Evolutionary conservation across 208 protist species (phyloP), one percentile per base, ranked within the genome.

Genomic region (Leishmania turanica): DNA sequence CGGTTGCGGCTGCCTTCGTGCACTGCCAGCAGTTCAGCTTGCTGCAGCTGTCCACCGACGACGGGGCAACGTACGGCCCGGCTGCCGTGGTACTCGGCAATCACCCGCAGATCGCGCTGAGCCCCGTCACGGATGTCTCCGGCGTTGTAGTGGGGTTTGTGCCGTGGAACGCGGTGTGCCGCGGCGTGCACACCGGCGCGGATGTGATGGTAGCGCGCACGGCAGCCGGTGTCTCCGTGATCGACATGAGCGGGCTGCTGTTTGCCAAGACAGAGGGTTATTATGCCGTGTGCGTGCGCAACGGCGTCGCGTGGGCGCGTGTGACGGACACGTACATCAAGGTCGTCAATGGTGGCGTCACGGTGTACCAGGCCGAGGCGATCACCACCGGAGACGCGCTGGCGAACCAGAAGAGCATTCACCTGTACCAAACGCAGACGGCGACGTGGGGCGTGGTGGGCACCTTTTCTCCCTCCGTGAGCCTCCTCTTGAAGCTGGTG

Each of bases 351-450:
- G 62, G 79, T 31, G 76, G 53, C 34, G 76, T 68, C 40, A 77
- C 77, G 45, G 58, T 13, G 65, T 76, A 80, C 78, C 65, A 77
- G n/a, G 80, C 87, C 1, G 89, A 92, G 78, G 89, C 81, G 21
- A 90, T 92, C 74, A 88, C 54, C 74, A 87, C 87, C 37, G 82
- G 79, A 7, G 73, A 82, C 62, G 69, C 84, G 37, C 62, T 82
- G 37, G 71, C 81, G 27, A 82, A 84, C 60, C 64, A 84, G 72
- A 82, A 84, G 21, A 45, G 72, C 54, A 88, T 92, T 53, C 68
- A 81, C 9, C 70, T 95, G 19, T 95, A 91, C 86, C 73, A 90
- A 75, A 92, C 92, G 19, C 88, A 93, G 71, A 84, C 84, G 11
- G 85, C 79, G 34, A 78, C 68, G 40, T 95, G 92, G 92, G 70